These are phyloP conservation scores for Xylariaceae sp. DNA, from an alignment of 2,329 filamentous ascomycete species.

Conservation along the genomic window DNA sequence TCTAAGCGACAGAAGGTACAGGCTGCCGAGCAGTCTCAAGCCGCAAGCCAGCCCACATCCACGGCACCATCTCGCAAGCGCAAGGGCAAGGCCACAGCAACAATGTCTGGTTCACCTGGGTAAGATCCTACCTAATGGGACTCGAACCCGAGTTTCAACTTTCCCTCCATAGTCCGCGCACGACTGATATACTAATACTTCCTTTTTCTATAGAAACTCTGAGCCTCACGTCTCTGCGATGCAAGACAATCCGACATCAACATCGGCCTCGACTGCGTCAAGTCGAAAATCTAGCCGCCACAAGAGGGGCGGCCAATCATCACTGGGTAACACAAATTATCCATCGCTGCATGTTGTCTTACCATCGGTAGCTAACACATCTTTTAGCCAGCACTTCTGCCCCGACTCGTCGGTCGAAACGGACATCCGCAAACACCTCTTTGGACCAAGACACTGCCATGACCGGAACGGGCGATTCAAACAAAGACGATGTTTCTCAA, in stretches of 20 bases:
- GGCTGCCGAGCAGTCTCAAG: slow-evolving; percentile 30
- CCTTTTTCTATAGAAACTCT: slow-evolving; percentile 35
- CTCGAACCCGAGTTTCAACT: background rate
- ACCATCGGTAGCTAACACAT: slow-evolving; percentile 1
- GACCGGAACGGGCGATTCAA: slow-evolving; percentile 60
- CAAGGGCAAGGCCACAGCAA: slow-evolving; percentile 56
- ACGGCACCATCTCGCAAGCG: slow-evolving; percentile 44
- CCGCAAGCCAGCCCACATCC: slow-evolving; percentile 31
- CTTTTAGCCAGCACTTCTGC: slow-evolving; percentile 33
- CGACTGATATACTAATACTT: slow-evolving; percentile 21
- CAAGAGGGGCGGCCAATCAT: slow-evolving; percentile 56
- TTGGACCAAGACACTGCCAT: slow-evolving; percentile 62
- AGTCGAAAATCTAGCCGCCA: slow-evolving; percentile 68
- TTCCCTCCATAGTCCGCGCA: slow-evolving; percentile 17
- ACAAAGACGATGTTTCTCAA: slow-evolving; percentile 35
- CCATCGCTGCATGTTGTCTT: background rate
- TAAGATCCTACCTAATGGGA: slow-evolving; percentile 38
- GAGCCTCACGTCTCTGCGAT: slow-evolving; percentile 61
- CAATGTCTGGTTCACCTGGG: slow-evolving; percentile 67
- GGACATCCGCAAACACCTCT: slow-evolving; percentile 40
- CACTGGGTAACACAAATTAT: slow-evolving; percentile 35
- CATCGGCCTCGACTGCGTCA: slow-evolving; percentile 51
- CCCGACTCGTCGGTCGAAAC: slow-evolving; percentile 47
- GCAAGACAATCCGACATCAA: slow-evolving; percentile 45
- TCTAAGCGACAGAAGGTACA: slow-evolving; percentile 67